A percentile compares a stretch with the other conserved stretches of the same genome.
Conservation (phyloP, 495 filamentous ascomycete genomes). For the Aspergillus diversus region DNA sequence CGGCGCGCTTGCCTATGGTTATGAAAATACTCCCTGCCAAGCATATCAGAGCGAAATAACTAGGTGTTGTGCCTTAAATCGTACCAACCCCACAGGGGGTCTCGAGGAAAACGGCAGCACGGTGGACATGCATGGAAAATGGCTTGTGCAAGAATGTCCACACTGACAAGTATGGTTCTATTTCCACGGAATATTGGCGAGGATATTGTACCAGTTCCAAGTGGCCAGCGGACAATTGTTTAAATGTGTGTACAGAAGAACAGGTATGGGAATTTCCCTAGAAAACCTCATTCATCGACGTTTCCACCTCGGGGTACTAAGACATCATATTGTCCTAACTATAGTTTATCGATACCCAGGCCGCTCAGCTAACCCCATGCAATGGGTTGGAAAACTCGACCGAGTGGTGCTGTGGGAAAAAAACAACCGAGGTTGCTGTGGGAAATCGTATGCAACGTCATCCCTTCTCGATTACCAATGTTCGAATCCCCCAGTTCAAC, state of each 20-base stretch:
- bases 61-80: constrained; percentile 8
- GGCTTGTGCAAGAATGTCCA: constrained; percentile 1
- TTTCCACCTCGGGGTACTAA: too few species aligned
- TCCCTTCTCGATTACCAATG: neutral
- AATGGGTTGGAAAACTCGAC: neutral
- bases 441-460: neutral
- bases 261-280: neutral
- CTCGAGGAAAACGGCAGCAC: neutral
- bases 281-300: neutral
- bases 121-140: constrained; percentile 1
- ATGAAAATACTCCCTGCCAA: neutral
- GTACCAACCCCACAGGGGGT: neutral
- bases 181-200: neutral
- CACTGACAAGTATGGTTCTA: neutral
- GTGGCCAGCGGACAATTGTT: neutral
- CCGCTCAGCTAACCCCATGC: neutral
- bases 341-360: neutral
- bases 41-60: neutral
- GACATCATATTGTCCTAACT: too few species aligned
- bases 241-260: constrained; percentile 1
- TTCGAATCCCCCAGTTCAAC: neutral
- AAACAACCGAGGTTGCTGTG: neutral
- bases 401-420: neutral
- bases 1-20: neutral
- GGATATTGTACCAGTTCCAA: neutral